Base-by-base conservation (phyloP, 1,139 yeast species). In the Yamadazyma oceani region DNA sequence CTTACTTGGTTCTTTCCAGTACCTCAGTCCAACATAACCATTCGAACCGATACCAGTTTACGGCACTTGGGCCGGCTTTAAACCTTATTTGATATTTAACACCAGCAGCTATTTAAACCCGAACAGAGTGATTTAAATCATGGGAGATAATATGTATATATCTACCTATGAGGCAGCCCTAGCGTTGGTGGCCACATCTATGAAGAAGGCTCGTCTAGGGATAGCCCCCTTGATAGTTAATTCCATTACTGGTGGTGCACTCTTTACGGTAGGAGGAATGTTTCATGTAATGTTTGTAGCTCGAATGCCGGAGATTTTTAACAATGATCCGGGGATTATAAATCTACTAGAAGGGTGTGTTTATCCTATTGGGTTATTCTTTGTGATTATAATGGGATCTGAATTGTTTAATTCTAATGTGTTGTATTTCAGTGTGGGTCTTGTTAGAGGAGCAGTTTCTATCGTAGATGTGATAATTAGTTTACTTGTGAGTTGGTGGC, bases 111-210 rank as follows among this genome's bases (percentile, higher is more conserved):
- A n/a, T n/a, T n/a, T n/a, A n/a, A n/a, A n/a, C n/a, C n/a, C n/a
- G n/a, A n/a, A n/a, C n/a, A n/a, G n/a, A n/a, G n/a, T n/a, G n/a
- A n/a, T n/a, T n/a, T n/a, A n/a, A n/a, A n/a, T n/a, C 27, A 48
- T 48, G 52, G 38, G 46, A 75, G 73, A 68, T 44, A 85, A 81
- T 45, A 61, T 69, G 48, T 84, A 82, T 53, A 69, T 82, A 37
- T 78, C 88, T 5, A 85, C 90, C 8, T 80, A 84, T 57, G 94
- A 85, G 50, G 81, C 92, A 1, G 92, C 92, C 1, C 58, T 85
- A 36, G 92, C 92, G 0, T 83, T 83, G 35, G 89, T 85, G 23
- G 94, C 94, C 6, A 85, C 92, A 0, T 72, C 87, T 2, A 85
- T 84, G 92, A 85, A 85, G 55, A 85, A 85, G 53, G 76, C 90